Evolutionary conservation across 2,329 filamentous ascomycete genomes (phyloP).

Genomic region (Epichloe hybrida): DNA sequence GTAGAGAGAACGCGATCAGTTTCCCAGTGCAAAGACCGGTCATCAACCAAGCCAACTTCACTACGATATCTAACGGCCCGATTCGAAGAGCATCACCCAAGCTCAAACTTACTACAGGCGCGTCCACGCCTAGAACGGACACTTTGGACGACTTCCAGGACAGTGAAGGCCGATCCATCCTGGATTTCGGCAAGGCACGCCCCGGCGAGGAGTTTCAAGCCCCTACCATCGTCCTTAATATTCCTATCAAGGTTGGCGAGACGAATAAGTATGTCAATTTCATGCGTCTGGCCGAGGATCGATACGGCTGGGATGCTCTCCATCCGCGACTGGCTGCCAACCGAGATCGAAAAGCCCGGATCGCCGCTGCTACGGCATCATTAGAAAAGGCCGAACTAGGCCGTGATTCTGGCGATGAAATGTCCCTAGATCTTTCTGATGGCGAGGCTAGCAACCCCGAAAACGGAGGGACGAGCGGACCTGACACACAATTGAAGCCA

Average conservation of each 20-base stretch:
- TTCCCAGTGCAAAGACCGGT: conserved; percentile 17
- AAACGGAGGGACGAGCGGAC: conserved; percentile 50
- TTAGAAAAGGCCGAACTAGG: conserved; percentile 62
- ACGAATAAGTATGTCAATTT: conserved; percentile 93
- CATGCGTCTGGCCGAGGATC: conserved; percentile 81
- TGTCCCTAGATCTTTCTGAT: conserved; percentile 64
- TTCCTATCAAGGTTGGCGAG: conserved; percentile 60
- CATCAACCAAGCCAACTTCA: conserved; percentile 26
- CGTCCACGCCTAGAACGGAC: conserved; percentile 35
- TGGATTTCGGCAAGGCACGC: conserved; percentile 46
- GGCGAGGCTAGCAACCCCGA: conserved; percentile 79
- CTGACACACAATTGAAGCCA: conserved; percentile 48
- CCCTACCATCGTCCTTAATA: conserved; percentile 71
- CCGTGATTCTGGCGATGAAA: conserved; percentile 64
- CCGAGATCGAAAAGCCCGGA: conserved; percentile 72
- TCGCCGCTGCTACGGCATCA: conserved; percentile 77
- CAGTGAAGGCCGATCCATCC: conserved; percentile 39
- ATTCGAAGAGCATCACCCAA: conserved; percentile 35
- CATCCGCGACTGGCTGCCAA: conserved; percentile 85
- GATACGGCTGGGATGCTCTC: conserved; percentile 86
- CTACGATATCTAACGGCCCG: conserved; percentile 26
- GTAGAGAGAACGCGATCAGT: conserved; percentile 20
- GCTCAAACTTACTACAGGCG: conserved; percentile 28
- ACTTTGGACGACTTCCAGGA: conserved; percentile 33
- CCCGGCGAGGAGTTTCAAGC: conserved; percentile 45